phyloP scores from a whole-genome alignment of 441 rosid species.

The Melastoma candidum region DNA sequence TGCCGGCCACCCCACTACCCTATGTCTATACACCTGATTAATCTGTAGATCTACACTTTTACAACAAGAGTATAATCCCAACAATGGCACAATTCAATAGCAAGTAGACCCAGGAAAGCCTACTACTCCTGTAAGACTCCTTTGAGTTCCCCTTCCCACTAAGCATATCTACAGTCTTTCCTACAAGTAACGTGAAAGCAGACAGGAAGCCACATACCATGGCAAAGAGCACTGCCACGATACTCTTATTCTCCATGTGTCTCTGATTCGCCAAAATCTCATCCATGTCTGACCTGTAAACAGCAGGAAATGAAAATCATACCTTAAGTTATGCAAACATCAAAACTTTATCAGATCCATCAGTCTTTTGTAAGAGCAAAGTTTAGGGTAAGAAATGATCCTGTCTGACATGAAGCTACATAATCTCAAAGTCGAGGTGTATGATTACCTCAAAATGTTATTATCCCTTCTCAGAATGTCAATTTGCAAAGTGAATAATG shows the following conservation, averaged over 20 bases:
- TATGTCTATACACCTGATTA: no score
- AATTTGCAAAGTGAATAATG: constrained; percentile 5
- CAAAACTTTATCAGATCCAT: not conserved
- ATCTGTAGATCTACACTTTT: not conserved
- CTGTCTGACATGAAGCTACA: not conserved
- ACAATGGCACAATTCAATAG: constrained; percentile 12
- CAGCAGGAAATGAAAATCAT: not conserved
- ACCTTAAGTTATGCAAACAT: not conserved
- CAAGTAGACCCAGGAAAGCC: constrained; percentile 11
- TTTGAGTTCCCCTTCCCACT: constrained; percentile 4
- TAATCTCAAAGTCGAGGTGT: not conserved
- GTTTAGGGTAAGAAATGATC: not conserved
- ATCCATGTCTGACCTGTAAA: constrained; percentile 13
- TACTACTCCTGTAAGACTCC: constrained; percentile 5
- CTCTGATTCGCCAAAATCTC: constrained; percentile 1
- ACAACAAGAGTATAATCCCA: constrained; percentile 12
- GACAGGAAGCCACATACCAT: constrained; percentile 11
- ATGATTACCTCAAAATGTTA: constrained; percentile 3
- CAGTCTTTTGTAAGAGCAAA: not conserved
- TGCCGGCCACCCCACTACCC: no score
- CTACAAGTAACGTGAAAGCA: constrained; percentile 6
- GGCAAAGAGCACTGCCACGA: constrained; percentile 9
- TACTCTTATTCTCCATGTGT: constrained; percentile 8
- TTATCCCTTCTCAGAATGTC: constrained; percentile 2
- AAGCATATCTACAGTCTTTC: constrained; percentile 7